A percentile compares a stretch with the other conserved stretches of the same genome.
phyloP scores from a whole-genome alignment of 2,329 filamentous ascomycete genomes.

The Diaporthe citrichinensis region DNA sequence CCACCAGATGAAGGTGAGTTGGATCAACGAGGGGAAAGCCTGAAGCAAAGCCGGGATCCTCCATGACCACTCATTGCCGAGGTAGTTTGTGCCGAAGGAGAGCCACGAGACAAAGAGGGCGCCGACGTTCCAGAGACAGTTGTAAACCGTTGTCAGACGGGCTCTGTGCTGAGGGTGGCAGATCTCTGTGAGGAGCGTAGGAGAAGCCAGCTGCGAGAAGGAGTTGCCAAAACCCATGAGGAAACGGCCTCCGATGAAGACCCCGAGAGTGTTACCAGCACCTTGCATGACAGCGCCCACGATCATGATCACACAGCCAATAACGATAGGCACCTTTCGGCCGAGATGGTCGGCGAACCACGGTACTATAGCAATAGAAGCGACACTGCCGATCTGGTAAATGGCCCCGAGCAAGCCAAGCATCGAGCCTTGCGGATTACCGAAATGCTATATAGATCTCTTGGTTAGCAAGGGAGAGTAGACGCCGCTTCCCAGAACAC shows the following conservation, averaged over 20 bases:
- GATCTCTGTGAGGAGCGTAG: conserved; percentile 67
- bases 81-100: conserved; percentile 62
- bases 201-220: conserved; percentile 65
- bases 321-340: conserved; percentile 65
- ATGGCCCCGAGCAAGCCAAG: conserved; percentile 70
- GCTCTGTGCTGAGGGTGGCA: conserved; percentile 65
- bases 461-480: background rate
- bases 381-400: conserved; percentile 72
- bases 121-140: conserved; percentile 69
- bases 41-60: conserved; percentile 64
- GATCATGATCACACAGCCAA: conserved; percentile 69
- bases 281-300: conserved; percentile 70
- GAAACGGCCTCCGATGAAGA: conserved; percentile 70
- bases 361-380: conserved; percentile 70
- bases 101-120: conserved; percentile 62
- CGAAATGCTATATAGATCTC: conserved; percentile 57
- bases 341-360: conserved; percentile 69
- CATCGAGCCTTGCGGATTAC: conserved; percentile 57
- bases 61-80: conserved; percentile 66
- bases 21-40: conserved; percentile 61
- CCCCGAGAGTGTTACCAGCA: conserved; percentile 58
- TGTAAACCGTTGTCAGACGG: conserved; percentile 67
- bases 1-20: conserved; percentile 65
- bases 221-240: conserved; percentile 71
- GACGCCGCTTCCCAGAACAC: background rate